Evolutionary conservation across 495 filamentous ascomycete species (phyloP).

Genomic region (Bathelium albidoporum): DNA sequence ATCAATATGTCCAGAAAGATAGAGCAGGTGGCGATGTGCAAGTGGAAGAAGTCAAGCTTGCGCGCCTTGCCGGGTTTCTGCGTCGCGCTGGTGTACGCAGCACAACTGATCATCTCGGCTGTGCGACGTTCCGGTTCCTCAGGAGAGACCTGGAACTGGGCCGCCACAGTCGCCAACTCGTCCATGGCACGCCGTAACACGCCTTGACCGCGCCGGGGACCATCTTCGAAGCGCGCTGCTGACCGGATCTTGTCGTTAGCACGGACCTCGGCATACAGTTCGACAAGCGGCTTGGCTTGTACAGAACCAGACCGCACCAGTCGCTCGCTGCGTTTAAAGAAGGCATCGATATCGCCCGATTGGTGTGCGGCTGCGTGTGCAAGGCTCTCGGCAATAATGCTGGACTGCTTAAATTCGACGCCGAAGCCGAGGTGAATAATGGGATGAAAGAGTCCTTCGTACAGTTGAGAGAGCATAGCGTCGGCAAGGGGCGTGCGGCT

Average conservation of each 20-base stretch:
- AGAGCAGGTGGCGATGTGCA: conserved; percentile 33
- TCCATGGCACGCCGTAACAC: neutral
- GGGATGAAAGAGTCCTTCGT: conserved; percentile 28
- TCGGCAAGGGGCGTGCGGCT: conserved; percentile 24
- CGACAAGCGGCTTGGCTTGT: neutral
- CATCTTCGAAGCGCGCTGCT: neutral
- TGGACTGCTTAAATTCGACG: conserved; percentile 32
- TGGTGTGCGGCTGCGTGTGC: conserved; percentile 30
- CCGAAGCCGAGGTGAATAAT: conserved; percentile 36
- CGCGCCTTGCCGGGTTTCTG: conserved; percentile 20
- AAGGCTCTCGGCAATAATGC: conserved; percentile 31
- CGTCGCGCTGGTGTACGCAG: neutral
- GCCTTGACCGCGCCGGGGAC: neutral
- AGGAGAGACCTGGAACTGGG: neutral
- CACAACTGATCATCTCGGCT: conserved; percentile 4
- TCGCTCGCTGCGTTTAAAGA: conserved; percentile 13
- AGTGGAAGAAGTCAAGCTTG: conserved; percentile 36
- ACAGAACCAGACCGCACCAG: conserved; percentile 2
- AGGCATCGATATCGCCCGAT: conserved; percentile 14
- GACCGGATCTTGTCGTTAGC: neutral
- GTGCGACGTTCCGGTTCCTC: neutral
- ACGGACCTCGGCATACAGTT: neutral
- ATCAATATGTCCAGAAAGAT: conserved; percentile 27
- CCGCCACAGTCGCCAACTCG: neutral
- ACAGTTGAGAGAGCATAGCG: conserved; percentile 27